Percentiles rank a stretch among this genome's conserved stretches.
phyloP scores from a whole-genome alignment of 352 stramenopile species.

The Pythium coloratum region DNA sequence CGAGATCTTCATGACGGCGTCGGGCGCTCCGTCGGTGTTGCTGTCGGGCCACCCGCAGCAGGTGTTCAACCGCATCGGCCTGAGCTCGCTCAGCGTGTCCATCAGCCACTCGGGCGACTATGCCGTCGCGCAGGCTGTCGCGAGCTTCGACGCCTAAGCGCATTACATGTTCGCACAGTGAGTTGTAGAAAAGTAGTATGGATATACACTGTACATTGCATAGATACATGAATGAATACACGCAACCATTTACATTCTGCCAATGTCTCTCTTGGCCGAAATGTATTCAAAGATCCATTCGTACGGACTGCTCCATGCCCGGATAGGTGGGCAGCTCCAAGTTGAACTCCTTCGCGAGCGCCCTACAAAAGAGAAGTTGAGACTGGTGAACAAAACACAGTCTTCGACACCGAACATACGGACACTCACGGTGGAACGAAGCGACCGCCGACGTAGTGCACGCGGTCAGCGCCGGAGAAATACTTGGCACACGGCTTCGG shows the following conservation, averaged over 20 bases:
- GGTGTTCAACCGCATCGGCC: constrained; percentile 73
- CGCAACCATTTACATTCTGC: constrained; percentile 6
- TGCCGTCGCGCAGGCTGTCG: constrained; percentile 82
- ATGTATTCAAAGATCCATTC: constrained; percentile 29
- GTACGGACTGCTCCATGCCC: constrained; percentile 63
- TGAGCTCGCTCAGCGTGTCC: constrained; percentile 79
- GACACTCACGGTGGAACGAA: constrained; percentile 90
- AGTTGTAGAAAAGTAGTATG: background rate
- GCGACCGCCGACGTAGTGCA: constrained; percentile 96
- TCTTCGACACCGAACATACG: background rate
- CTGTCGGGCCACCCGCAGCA: constrained; percentile 75
- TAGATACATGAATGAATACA: constrained; percentile 1
- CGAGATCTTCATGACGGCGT: constrained; percentile 81
- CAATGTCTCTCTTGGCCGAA: background rate
- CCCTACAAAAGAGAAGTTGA: constrained; percentile 26
- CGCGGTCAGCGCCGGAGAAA: constrained; percentile 76
- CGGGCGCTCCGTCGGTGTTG: constrained; percentile 71
- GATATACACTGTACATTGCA: background rate
- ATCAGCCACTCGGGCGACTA: constrained; percentile 91
- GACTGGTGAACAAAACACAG: background rate
- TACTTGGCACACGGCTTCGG: constrained; percentile 93
- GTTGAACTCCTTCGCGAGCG: constrained; percentile 58
- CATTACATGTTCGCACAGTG: constrained; percentile 5
- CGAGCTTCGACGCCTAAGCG: constrained; percentile 49
- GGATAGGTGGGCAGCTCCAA: constrained; percentile 64